phyloP scores from a whole-genome alignment of 768 basidiomycete species.

The Rhodotorula graminis region DNA sequence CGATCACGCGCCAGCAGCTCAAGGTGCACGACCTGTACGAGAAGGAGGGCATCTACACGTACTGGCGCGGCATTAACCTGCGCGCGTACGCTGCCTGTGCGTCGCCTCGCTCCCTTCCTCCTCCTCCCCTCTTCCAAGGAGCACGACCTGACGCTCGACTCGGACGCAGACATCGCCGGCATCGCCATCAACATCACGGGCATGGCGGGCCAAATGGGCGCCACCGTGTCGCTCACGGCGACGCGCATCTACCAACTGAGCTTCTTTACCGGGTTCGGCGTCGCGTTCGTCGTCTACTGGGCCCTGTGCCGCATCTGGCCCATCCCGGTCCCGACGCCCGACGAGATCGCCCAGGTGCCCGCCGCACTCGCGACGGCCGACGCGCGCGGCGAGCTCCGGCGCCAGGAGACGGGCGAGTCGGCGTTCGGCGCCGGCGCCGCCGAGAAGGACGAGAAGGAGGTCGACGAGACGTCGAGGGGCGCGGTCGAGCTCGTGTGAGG shows the following conservation, averaged over 20 bases:
- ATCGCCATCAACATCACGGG: constrained; percentile 78
- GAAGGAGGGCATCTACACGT: constrained; percentile 55
- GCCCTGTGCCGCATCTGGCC: constrained; percentile 61
- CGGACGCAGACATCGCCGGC: constrained; percentile 58
- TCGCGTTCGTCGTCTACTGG: constrained; percentile 63
- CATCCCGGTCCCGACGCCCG: constrained; percentile 52
- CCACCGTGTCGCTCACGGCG: constrained; percentile 61
- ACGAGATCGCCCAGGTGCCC: constrained; percentile 17
- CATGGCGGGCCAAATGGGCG: constrained; percentile 68
- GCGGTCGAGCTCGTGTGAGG: background rate
- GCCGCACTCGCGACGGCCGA: background rate
- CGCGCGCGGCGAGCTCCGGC: background rate
- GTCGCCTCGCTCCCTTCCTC: constrained; percentile 15
- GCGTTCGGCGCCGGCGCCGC: background rate
- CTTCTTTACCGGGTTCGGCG: constrained; percentile 77
- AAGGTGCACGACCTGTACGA: constrained; percentile 66
- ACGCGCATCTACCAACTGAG: constrained; percentile 69
- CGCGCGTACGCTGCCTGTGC: constrained; percentile 52
- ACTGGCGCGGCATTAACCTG: constrained; percentile 68
- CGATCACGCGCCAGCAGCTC: constrained; percentile 66
- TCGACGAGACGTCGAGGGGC: background rate
- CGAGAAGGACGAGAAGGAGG: background rate
- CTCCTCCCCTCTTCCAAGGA: constrained; percentile 46
- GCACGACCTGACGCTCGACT: too few species aligned
- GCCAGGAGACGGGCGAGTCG: background rate